Evolutionary conservation across 257 asterid species (phyloP).

Genomic region (Salvia rosmarinus): DNA sequence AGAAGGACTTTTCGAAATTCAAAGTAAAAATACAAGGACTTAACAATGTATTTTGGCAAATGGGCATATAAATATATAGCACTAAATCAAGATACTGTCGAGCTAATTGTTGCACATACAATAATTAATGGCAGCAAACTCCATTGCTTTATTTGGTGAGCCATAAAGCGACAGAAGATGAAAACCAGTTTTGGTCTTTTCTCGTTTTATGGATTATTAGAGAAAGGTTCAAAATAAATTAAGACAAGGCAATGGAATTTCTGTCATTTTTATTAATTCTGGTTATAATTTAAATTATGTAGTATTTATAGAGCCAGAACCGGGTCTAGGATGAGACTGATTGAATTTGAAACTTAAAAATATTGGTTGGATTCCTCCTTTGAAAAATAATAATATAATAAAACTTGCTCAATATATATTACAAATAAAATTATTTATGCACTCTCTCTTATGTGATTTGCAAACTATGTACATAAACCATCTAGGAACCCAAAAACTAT

Average conservation of each 20-base stretch:
- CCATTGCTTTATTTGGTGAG: constrained; percentile 48
- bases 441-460: no score
- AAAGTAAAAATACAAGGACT: no score
- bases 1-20: no score
- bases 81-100: not conserved
- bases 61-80: not conserved
- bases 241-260: constrained; percentile 11
- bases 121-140: constrained; percentile 51
- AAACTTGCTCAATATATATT: no score
- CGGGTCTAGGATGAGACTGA: not conserved
- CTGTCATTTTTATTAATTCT: constrained; percentile 30
- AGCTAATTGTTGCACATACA: constrained; percentile 60
- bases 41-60: no score
- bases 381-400: no score
- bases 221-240: constrained; percentile 2
- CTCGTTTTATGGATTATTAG: constrained; percentile 25
- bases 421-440: no score
- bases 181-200: constrained; percentile 43
- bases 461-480: no score
- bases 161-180: constrained; percentile 45
- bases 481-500: no score
- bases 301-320: not conserved
- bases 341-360: not conserved
- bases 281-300: not conserved
- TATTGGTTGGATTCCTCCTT: no score